Evolutionary conservation across 75 land plant genomes (phyloP).

Genomic region (Pinus albicaulis): DNA sequence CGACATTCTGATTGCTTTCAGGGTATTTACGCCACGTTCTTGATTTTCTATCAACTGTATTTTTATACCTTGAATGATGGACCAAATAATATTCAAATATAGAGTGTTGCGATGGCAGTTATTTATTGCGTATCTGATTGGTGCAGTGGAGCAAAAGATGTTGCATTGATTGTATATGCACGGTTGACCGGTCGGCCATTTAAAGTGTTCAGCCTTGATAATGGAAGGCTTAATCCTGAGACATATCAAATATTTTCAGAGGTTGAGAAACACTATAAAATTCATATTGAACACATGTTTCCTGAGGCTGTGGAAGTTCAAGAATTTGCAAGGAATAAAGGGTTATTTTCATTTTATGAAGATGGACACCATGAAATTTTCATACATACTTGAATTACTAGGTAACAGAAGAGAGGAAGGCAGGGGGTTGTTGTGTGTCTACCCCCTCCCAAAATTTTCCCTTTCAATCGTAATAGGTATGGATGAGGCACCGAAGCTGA

Average conservation of each 20-base stretch:
- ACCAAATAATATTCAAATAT: not conserved
- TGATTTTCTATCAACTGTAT: not conserved
- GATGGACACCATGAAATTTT: too few relatives aligned
- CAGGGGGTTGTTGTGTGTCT: too few relatives aligned
- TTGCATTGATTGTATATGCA: conserved; percentile 88
- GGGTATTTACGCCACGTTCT: conserved; percentile 27
- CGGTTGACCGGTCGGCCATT: conserved; percentile 71
- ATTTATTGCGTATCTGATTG: not conserved
- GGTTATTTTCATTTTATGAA: conserved; percentile 91
- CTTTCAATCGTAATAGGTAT: too few relatives aligned
- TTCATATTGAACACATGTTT: conserved; percentile 89
- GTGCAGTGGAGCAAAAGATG: conserved; percentile 91
- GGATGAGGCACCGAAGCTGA: too few relatives aligned
- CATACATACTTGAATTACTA: too few relatives aligned
- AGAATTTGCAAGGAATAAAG: conserved; percentile 70
- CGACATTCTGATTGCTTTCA: conserved; percentile 97
- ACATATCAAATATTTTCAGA: conserved; percentile 68
- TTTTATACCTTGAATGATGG: not conserved
- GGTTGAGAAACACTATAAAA: conserved; percentile 88
- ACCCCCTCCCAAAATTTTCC: too few relatives aligned
- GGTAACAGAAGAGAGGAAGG: too few relatives aligned
- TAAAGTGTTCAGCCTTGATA: conserved; percentile 77
- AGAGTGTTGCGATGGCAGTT: not conserved
- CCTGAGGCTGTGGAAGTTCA: conserved; percentile 91
- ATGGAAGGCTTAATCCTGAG: conserved; percentile 82